Conservation (phyloP, 495 filamentous ascomycete species). For the Xylaria bambusicola region DNA sequence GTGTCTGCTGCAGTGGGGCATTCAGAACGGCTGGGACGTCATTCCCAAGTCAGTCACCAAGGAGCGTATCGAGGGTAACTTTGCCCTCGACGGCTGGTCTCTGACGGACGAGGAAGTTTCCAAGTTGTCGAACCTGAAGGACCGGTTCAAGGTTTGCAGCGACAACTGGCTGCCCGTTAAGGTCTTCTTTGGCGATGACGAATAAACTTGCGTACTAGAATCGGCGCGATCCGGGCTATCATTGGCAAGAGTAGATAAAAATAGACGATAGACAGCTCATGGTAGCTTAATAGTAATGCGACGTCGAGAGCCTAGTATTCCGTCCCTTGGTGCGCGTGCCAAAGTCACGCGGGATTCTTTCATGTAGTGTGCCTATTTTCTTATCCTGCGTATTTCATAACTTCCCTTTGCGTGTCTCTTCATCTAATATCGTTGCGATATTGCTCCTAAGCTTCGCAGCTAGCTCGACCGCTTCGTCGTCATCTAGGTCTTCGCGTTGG, state of each 20-base stretch:
- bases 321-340: neutral
- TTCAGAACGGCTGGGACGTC: slow-evolving; percentile 72
- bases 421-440: slow-evolving; percentile 56
- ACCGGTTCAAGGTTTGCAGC: slow-evolving; percentile 73
- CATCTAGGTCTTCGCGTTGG: slow-evolving; percentile 78
- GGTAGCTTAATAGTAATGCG: slow-evolving; percentile 12
- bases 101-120: slow-evolving; percentile 65
- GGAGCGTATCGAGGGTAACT: slow-evolving; percentile 65
- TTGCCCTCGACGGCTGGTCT: slow-evolving; percentile 65
- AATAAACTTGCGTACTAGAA: slow-evolving; percentile 42
- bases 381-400: slow-evolving; percentile 17
- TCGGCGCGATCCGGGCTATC: slow-evolving; percentile 9
- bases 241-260: slow-evolving; percentile 11
- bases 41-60: slow-evolving; percentile 70
- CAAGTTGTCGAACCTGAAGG: slow-evolving; percentile 62
- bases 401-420: slow-evolving; percentile 43
- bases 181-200: slow-evolving; percentile 88
- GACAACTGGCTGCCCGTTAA: slow-evolving; percentile 72
- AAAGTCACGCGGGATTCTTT: neutral
- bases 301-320: neutral
- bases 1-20: slow-evolving; percentile 67
- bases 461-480: slow-evolving; percentile 72
- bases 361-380: neutral
- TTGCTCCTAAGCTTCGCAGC: slow-evolving; percentile 62
- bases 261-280: slow-evolving; percentile 30